These are phyloP conservation scores for Penicillium paxilli DNA, from an alignment of 495 filamentous ascomycete genomes.

Conservation along the genomic window DNA sequence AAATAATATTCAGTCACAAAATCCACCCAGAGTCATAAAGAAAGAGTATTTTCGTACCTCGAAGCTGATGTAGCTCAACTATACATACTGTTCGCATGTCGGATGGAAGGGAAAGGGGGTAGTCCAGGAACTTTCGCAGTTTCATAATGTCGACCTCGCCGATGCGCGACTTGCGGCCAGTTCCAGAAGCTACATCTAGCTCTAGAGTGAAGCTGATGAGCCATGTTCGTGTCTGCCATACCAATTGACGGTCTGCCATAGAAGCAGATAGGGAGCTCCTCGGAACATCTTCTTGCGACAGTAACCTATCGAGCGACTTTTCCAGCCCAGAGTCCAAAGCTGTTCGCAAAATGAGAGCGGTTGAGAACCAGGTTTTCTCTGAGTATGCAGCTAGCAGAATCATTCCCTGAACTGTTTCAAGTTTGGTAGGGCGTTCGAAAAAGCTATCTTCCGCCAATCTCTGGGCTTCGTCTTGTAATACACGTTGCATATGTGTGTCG, in stretches of 20 bases:
- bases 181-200: conserved; percentile 44
- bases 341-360: conserved; percentile 42
- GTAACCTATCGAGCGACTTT: conserved; percentile 39
- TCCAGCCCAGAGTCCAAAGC: conserved; percentile 44
- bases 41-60: conserved; percentile 17
- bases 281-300: conserved; percentile 36
- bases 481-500: conserved; percentile 44
- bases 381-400: conserved; percentile 45
- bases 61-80: conserved; percentile 44
- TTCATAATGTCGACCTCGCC: conserved; percentile 41
- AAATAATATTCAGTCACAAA: not conserved
- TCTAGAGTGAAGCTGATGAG: conserved; percentile 45
- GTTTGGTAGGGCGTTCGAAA: conserved; percentile 43
- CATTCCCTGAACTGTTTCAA: conserved; percentile 47
- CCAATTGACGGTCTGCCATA: conserved; percentile 41
- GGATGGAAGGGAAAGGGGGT: conserved; percentile 42
- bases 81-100: conserved; percentile 45
- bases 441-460: conserved; percentile 45
- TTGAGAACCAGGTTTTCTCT: conserved; percentile 48
- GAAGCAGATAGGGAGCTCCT: conserved; percentile 41
- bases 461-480: conserved; percentile 45
- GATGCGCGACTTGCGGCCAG: conserved; percentile 43
- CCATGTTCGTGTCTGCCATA: conserved; percentile 45
- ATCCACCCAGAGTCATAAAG: not conserved
- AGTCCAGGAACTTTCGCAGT: conserved; percentile 40